Conservation (phyloP, 2,329 filamentous ascomycete species). For the Metarhizium humberi region DNA sequence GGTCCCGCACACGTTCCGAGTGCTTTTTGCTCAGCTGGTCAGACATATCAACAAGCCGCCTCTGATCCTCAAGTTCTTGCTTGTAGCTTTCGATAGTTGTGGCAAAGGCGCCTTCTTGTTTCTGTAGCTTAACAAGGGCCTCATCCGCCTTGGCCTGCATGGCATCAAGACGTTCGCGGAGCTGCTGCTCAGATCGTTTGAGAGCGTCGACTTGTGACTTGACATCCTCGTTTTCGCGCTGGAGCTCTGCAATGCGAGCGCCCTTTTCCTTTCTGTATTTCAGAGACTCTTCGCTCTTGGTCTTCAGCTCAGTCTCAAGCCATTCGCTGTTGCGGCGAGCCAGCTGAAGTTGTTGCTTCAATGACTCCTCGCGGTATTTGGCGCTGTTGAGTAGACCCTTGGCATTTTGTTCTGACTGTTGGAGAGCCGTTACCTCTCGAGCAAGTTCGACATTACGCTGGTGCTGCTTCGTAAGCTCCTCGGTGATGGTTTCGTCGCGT, state of each 20-base stretch:
- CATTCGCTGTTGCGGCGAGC: conserved; percentile 87
- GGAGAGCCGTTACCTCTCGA: conserved; percentile 70
- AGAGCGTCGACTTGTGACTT: conserved; percentile 67
- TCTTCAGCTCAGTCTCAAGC: conserved; percentile 86
- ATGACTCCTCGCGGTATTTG: conserved; percentile 81
- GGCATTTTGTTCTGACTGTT: conserved; percentile 75
- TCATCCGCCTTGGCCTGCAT: conserved; percentile 83
- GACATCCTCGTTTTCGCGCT: conserved; percentile 81
- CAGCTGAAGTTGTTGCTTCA: conserved; percentile 84
- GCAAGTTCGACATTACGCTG: conserved; percentile 77
- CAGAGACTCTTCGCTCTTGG: conserved; percentile 75
- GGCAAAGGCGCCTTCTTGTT: conserved; percentile 73
- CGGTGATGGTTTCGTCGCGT: conserved; percentile 75
- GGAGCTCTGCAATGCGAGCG: conserved; percentile 76
- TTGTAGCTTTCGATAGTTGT: conserved; percentile 79
- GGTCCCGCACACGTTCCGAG: conserved; percentile 58
- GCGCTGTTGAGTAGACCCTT: conserved; percentile 71
- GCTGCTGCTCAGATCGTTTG: conserved; percentile 67
- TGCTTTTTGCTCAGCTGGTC: conserved; percentile 67
- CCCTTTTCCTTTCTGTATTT: conserved; percentile 95
- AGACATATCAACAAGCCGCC: conserved; percentile 73
- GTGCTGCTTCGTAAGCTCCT: conserved; percentile 82
- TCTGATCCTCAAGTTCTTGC: conserved; percentile 73
- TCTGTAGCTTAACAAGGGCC: conserved; percentile 69
- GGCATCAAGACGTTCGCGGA: conserved; percentile 74